Percentiles rank a stretch among this genome's conserved stretches.
phyloP scores from a whole-genome alignment of 148 eudicot genomes.

The Pharnaceum exiguum region DNA sequence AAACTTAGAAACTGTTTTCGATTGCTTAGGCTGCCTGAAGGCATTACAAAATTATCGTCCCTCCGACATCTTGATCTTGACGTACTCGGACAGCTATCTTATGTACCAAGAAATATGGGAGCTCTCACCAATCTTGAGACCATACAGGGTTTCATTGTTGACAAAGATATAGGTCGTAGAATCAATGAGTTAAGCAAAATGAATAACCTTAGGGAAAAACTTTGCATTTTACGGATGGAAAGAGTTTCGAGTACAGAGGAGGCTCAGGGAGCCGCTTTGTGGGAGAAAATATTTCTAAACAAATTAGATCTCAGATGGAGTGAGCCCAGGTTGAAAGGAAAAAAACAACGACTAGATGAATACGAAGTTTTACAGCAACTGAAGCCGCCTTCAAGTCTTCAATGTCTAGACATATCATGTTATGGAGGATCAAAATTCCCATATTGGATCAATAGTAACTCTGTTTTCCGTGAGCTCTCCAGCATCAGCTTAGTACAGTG shows the following conservation, averaged over 20 bases:
- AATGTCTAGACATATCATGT: not conserved
- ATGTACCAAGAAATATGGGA: slow-evolving; percentile 28
- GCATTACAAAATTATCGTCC: slow-evolving; percentile 8
- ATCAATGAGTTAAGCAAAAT: slow-evolving; percentile 17
- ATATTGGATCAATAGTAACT: not conserved
- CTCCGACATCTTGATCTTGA: slow-evolving; percentile 30
- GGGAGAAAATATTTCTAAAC: not conserved
- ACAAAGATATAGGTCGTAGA: slow-evolving; percentile 1
- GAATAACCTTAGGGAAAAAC: slow-evolving; percentile 22
- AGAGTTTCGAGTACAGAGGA: not conserved
- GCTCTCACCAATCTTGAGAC: slow-evolving; percentile 6
- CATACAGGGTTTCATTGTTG: slow-evolving; percentile 23
- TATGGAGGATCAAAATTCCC: not conserved
- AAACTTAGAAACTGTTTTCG: slow-evolving; percentile 5
- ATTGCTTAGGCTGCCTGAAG: slow-evolving; percentile 15
- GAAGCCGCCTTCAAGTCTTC: not conserved
- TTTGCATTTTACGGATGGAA: slow-evolving; percentile 27
- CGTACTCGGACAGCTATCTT: slow-evolving; percentile 13
- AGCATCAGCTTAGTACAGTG: slow-evolving; percentile 3
- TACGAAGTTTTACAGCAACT: not conserved
- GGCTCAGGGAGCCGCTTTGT: not conserved
- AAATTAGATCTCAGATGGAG: not conserved
- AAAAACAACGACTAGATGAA: too few relatives aligned
- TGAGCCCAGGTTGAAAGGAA: not conserved
- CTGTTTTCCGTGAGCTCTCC: not conserved